Percentiles rank a stretch among this genome's conserved stretches.
phyloP scores from a whole-genome alignment of 2,329 filamentous ascomycete genomes.

The Colletotrichum spaethianum region DNA sequence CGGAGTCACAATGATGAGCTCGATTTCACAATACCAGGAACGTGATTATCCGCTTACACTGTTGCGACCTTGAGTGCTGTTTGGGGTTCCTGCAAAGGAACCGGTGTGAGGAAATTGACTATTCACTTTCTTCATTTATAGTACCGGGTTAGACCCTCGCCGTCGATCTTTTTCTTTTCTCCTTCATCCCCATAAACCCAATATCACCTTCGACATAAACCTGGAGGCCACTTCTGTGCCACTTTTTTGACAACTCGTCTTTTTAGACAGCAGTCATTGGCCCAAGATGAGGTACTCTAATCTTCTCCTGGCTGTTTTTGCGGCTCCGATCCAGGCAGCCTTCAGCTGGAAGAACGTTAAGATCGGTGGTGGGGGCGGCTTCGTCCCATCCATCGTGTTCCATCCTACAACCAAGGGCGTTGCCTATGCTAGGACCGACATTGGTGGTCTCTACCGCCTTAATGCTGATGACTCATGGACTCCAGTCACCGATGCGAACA shows the following conservation, averaged over 20 bases:
- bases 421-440: conserved; percentile 70
- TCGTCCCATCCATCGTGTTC: conserved; percentile 69
- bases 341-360: conserved; percentile 64
- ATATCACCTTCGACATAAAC: conserved; percentile 15
- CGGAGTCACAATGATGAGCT: conserved; percentile 5
- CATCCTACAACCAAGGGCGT: conserved; percentile 65
- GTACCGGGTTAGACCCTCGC: neutral
- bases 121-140: conserved; percentile 24
- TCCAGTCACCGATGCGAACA: conserved; percentile 61
- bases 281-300: conserved; percentile 36
- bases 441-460: conserved; percentile 69
- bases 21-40: neutral
- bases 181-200: neutral
- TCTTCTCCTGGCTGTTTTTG: conserved; percentile 39
- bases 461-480: conserved; percentile 71
- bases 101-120: neutral
- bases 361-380: conserved; percentile 72
- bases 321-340: conserved; percentile 49
- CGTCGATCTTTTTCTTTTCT: neutral
- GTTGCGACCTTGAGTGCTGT: neutral
- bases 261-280: neutral
- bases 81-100: neutral
- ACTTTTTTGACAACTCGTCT: neutral
- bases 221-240: neutral
- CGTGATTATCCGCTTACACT: neutral